Conservation (phyloP, 2,329 filamentous ascomycete species). For the Epichloe baconii region DNA sequence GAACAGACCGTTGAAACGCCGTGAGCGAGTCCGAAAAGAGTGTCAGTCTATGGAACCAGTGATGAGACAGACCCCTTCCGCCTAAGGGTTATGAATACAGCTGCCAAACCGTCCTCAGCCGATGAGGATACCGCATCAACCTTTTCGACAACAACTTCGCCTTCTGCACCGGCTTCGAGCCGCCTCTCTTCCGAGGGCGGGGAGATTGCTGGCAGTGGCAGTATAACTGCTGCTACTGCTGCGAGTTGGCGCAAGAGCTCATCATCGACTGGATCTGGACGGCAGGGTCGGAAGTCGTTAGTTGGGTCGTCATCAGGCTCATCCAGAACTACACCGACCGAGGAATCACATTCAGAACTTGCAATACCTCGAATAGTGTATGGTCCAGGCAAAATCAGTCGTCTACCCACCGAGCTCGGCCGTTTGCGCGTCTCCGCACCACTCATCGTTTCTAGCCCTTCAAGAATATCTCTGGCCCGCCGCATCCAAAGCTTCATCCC, state of each 20-base stretch:
- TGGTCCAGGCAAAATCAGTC: slow-evolving; percentile 19
- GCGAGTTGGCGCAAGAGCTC: neutral
- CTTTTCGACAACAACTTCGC: neutral
- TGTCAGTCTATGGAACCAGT: neutral
- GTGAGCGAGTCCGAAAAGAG: slow-evolving; percentile 1
- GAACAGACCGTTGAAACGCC: slow-evolving; percentile 5
- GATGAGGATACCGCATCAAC: neutral
- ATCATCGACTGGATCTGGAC: slow-evolving; percentile 1
- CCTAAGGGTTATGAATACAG: slow-evolving; percentile 3
- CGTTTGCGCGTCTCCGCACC: slow-evolving; percentile 19
- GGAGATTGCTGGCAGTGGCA: slow-evolving; percentile 1
- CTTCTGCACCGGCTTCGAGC: neutral
- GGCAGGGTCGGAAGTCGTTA: neutral
- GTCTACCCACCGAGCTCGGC: slow-evolving; percentile 21
- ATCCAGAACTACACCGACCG: slow-evolving; percentile 4
- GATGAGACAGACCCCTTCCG: neutral
- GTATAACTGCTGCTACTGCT: neutral
- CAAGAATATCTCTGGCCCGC: slow-evolving; percentile 21
- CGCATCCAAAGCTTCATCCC: slow-evolving; percentile 21
- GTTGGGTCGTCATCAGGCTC: neutral
- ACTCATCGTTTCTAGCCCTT: slow-evolving; percentile 26
- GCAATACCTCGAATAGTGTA: slow-evolving; percentile 21
- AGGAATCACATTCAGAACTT: slow-evolving; percentile 1
- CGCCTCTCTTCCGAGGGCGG: neutral
- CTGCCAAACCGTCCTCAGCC: neutral